Percentiles rank a stretch among this genome's conserved stretches.
These are phyloP conservation scores for Magnusiomyces tetraspermus DNA, from an alignment of 1,139 yeast species.

Conservation along the genomic window DNA sequence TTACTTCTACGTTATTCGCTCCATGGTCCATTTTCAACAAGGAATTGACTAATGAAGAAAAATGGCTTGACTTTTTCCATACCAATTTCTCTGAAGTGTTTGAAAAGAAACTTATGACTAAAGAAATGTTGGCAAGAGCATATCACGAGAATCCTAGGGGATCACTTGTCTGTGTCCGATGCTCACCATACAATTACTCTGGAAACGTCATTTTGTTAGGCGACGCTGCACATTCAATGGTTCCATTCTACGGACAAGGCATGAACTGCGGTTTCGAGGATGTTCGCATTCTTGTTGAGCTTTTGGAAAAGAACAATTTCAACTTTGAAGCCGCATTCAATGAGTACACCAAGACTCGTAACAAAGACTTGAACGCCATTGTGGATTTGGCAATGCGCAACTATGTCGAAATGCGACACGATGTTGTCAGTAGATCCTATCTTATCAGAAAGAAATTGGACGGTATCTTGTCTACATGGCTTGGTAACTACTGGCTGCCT, in stretches of 20 bases:
- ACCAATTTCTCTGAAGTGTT: slow-evolving; percentile 67
- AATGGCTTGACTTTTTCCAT: slow-evolving; percentile 46
- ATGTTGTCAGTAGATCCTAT: slow-evolving; percentile 59
- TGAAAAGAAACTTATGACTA: slow-evolving; percentile 46
- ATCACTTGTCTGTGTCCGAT: slow-evolving; percentile 50
- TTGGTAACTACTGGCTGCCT: slow-evolving; percentile 68
- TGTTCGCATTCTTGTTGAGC: slow-evolving; percentile 54
- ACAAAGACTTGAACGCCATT: slow-evolving; percentile 63
- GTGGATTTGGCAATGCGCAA: slow-evolving; percentile 71
- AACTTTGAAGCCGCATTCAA: slow-evolving; percentile 45
- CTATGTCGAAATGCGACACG: slow-evolving; percentile 79
- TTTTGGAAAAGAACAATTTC: slow-evolving; percentile 38
- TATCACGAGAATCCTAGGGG: slow-evolving; percentile 63
- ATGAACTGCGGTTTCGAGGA: slow-evolving; percentile 97
- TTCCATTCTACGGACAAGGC: slow-evolving; percentile 95
- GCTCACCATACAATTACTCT: slow-evolving; percentile 58
- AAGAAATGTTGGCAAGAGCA: slow-evolving; percentile 42
- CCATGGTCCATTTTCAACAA: slow-evolving; percentile 61
- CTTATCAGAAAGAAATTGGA: slow-evolving; percentile 62
- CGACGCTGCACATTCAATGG: slow-evolving; percentile 96
- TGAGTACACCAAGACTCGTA: slow-evolving; percentile 48
- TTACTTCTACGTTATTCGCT: slow-evolving; percentile 83
- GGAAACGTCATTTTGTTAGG: slow-evolving; percentile 68
- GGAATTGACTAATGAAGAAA: slow-evolving; percentile 36
- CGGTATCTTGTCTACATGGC: slow-evolving; percentile 46